Percentiles rank a stretch among this genome's conserved stretches.
Evolutionary conservation across 768 basidiomycete genomes (phyloP).

Genomic region (Pisolithus albus): DNA sequence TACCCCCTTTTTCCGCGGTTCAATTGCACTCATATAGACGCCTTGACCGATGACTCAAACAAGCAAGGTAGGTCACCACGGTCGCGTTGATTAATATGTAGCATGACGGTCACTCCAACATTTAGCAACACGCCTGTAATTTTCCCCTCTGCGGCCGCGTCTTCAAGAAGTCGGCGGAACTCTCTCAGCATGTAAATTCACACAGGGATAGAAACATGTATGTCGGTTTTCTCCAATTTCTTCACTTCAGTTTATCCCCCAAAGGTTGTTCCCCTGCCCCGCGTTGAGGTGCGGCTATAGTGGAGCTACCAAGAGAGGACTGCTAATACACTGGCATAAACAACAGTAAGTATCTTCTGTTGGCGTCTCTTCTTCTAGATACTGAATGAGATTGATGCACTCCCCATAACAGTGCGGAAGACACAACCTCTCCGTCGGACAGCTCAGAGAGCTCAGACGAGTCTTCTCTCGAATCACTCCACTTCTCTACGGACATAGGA

Average conservation of each 20-base stretch:
- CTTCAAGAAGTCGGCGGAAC: conserved; percentile 13
- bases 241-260: neutral
- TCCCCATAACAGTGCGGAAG: no score
- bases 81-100: neutral
- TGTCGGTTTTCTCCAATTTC: neutral
- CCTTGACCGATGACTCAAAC: conserved; percentile 3
- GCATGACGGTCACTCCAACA: no score
- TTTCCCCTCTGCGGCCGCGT: conserved; percentile 4
- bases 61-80: conserved; percentile 4
- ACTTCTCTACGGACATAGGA: no score
- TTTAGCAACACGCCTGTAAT: conserved; percentile 13
- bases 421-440: no score
- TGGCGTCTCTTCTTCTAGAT: no score
- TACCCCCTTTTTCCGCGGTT: neutral
- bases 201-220: conserved; percentile 13
- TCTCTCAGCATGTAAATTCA: conserved; percentile 16
- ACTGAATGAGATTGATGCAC: no score
- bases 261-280: conserved; percentile 16
- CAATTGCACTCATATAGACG: neutral
- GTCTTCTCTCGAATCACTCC: no score
- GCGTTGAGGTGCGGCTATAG: conserved; percentile 9
- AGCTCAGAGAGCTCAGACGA: no score
- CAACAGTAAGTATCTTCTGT: conserved; percentile 14
- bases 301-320: conserved; percentile 16
- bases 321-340: conserved; percentile 12